Evolutionary conservation across 371 early-diverging fungal genomes (phyloP), one percentile per base, ranked within the genome.

Genomic region (Nematocida sp.): DNA sequence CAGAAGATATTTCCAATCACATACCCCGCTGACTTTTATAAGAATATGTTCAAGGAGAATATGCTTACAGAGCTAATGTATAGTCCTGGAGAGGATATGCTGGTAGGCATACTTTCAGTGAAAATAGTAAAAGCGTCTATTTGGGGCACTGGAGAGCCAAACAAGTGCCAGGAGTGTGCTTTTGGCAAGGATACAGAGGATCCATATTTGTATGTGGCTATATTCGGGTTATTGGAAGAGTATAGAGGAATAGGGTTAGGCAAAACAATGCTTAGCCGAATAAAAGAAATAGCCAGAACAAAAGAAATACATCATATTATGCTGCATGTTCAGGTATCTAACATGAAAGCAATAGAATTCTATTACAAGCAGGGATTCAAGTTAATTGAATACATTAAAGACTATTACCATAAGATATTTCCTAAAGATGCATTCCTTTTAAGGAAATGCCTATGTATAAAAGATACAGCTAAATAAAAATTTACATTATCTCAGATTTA

Each of bases 261-360:
- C n/a, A 40, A 60, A 25, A 60, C 7, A 4, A 23, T 70, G 1
- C 15, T 70, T 19, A 17, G 25, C 9, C 31, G 25, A 41, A 70
- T 61, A 1, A 49, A 60, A 9, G 40, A 75, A 35, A 70, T 58
- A 45, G 25, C 61, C 27, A 34, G 23, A 31, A 47, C 63, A 11
- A 66, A 57, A 7, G 48, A 47, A 7, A 57, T 70, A 15, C 17
- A 38, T 15, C 74, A 70, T 32, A 61, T 94, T 15, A 87, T 87
- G 46, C 84, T 95, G 67, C 95, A 95, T 77, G 94, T 94, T 21
- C 94, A 94, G 80, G 86, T 85, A 0, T 84, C 86, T 45, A 95
- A 94, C 80, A 85, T 85, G 64, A 86, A 85, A 37, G 95, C 93
- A 51, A 75, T 93, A 47, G 81, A 84, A 15, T 94, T 95, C 81